These are phyloP conservation scores for Rhizodiscina lignyota DNA, from an alignment of 495 filamentous ascomycete species.

Conservation along the genomic window DNA sequence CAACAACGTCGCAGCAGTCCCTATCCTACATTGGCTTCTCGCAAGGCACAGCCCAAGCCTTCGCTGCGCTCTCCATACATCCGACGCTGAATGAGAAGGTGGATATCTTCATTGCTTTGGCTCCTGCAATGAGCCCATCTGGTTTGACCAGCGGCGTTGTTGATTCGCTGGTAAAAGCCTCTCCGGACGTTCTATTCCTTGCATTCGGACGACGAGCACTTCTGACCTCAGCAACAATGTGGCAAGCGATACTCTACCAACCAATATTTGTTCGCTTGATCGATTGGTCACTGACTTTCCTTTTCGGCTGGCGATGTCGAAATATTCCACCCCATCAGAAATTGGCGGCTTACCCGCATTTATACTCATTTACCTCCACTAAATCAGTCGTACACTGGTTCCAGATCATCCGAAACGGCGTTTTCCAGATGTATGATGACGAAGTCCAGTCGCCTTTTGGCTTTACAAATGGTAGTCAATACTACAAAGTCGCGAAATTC, in stretches of 20 bases:
- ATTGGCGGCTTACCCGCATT: conserved; percentile 87
- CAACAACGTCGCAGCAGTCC: conserved; percentile 65
- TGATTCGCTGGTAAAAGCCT: conserved; percentile 83
- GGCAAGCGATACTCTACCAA: conserved; percentile 89
- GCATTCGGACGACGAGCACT: conserved; percentile 92
- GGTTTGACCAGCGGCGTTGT: conserved; percentile 81
- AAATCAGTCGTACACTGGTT: conserved; percentile 98
- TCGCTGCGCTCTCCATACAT: conserved; percentile 87
- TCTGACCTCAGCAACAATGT: conserved; percentile 86
- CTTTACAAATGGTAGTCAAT: conserved; percentile 33
- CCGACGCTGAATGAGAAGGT: conserved; percentile 83
- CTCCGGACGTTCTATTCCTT: conserved; percentile 80
- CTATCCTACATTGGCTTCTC: conserved; percentile 94
- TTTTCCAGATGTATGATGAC: conserved; percentile 97
- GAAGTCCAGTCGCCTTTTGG: conserved; percentile 56
- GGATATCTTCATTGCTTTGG: conserved; percentile 93
- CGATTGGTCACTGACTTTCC: conserved; percentile 59
- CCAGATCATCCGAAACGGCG: conserved; percentile 89
- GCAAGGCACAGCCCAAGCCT: conserved; percentile 91
- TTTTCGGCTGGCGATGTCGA: conserved; percentile 78
- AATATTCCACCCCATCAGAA: conserved; percentile 86
- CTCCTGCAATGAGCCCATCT: conserved; percentile 88
- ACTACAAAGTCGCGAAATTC: conserved; percentile 87
- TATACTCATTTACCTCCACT: conserved; percentile 91
- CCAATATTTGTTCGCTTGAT: conserved; percentile 85